Evolutionary conservation across 2,329 filamentous ascomycete genomes (phyloP), one percentile per base, ranked within the genome.

Genomic region (Trichoderma koningiopsis): DNA sequence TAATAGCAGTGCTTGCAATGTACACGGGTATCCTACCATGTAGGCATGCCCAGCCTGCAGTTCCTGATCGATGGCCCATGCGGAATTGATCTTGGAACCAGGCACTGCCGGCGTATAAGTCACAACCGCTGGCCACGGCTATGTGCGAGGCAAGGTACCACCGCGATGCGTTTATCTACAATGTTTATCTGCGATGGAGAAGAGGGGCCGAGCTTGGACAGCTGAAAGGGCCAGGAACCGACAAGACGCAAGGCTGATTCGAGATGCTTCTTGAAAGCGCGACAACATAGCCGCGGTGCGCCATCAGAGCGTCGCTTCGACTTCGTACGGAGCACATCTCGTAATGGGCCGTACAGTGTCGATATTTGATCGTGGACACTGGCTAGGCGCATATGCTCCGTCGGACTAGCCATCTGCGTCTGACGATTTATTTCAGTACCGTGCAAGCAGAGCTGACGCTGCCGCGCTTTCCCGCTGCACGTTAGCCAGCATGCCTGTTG

Each of bases 181-280:
- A 29, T 27, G 19, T 43, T 19, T 43, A 43, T 43, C 40, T 43
- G 14, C 49, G 11, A 29, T 27, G 19, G 29, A 11, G 27, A 16
- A 37, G 61, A 52, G 61, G 61, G 33, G 24, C 24, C n/a, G 33
- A 22, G 27, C 22, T 8, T 56, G 29, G 33, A 22, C 61, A 16
- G 49, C 35, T 43, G 61, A 35, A 37, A 35, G 56, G 53, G 37
- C 53, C 53, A 65, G 52, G 62, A 47, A 69, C 27, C 19, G 49
- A 22, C 14, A 27, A 4, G 33, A 31, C 53, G 53, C 67, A 64
- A 64, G 67, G 67, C 67, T 69, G 67, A 69, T 64, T 64, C 52
- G 29, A 43, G 58, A 53, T 47, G n/a, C 49, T 53, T 53, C 55
- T 49, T 31, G 33, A 43, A 8, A 43, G 40, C n/a, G 40, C 40